A percentile compares a stretch with the other conserved stretches of the same genome.
phyloP scores from a whole-genome alignment of 2,329 filamentous ascomycete genomes.

The Aspergillus pseudotamarii region DNA sequence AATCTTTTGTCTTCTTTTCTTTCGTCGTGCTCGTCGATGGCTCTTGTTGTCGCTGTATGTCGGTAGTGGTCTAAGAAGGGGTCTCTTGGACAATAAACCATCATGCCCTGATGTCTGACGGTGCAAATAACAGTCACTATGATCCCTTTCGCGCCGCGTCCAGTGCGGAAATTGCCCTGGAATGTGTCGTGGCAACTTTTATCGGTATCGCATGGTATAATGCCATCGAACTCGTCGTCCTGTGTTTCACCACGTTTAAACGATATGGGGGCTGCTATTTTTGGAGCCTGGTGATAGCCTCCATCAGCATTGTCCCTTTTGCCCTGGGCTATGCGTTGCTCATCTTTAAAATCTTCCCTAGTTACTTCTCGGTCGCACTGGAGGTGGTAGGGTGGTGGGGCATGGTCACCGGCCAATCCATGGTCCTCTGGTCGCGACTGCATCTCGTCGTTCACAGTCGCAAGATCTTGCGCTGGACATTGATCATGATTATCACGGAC shows the following conservation, averaged over 20 bases:
- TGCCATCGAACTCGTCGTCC: not conserved
- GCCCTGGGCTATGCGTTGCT: not conserved
- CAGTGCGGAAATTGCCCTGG: not conserved
- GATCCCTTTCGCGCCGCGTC: not conserved
- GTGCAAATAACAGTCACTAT: not conserved
- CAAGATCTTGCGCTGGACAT: not conserved
- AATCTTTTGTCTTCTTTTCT: not conserved
- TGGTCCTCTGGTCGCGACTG: constrained; percentile 1
- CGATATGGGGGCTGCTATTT: constrained; percentile 3
- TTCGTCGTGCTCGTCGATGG: not conserved
- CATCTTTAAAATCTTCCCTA: not conserved
- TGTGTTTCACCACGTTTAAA: not conserved
- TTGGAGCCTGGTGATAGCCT: not conserved
- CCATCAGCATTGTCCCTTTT: not conserved
- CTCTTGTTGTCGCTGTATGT: not conserved
- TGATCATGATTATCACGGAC: not conserved
- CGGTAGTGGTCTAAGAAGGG: not conserved
- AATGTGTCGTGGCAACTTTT: not conserved
- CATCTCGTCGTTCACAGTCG: constrained; percentile 5
- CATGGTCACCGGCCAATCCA: constrained; percentile 7
- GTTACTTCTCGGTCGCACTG: not conserved
- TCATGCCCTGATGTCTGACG: not conserved
- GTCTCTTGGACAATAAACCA: not conserved
- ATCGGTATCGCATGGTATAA: constrained; percentile 3
- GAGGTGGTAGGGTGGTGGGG: not conserved